These are phyloP conservation scores for Lachnellula cervina DNA, from an alignment of 2,329 filamentous ascomycete genomes.

Conservation along the genomic window DNA sequence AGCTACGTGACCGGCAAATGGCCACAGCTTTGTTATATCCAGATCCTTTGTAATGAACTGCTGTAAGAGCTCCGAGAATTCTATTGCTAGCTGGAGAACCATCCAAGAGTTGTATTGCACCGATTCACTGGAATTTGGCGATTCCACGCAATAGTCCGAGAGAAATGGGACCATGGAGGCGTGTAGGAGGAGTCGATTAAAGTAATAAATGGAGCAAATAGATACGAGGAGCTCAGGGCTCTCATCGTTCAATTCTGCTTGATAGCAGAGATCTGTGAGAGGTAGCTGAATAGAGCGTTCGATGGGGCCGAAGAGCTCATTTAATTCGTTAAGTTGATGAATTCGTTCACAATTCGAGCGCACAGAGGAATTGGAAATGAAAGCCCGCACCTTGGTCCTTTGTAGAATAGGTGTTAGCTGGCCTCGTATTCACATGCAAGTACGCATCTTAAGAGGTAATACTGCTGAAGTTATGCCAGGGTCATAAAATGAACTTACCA, in stretches of 20 bases:
- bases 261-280: not conserved
- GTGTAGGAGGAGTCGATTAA: not conserved
- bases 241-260: not conserved
- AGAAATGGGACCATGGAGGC: not conserved
- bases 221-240: not conserved
- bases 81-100: not conserved
- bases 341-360: not conserved
- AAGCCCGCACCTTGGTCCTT: not conserved
- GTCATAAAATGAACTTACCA: not conserved
- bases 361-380: not conserved
- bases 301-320: not conserved
- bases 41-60: not conserved
- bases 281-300: not conserved
- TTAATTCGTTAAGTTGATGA: not conserved
- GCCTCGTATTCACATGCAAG: not conserved
- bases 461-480: not conserved
- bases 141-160: not conserved
- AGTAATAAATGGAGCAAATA: not conserved
- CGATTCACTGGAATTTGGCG: not conserved
- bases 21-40: not conserved
- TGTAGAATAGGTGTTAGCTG: not conserved
- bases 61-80: not conserved
- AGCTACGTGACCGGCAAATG: not conserved
- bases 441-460: not conserved
- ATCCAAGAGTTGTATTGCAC: not conserved